Conservation (phyloP, 768 basidiomycete species). For the Leccinum aurantiacum region DNA sequence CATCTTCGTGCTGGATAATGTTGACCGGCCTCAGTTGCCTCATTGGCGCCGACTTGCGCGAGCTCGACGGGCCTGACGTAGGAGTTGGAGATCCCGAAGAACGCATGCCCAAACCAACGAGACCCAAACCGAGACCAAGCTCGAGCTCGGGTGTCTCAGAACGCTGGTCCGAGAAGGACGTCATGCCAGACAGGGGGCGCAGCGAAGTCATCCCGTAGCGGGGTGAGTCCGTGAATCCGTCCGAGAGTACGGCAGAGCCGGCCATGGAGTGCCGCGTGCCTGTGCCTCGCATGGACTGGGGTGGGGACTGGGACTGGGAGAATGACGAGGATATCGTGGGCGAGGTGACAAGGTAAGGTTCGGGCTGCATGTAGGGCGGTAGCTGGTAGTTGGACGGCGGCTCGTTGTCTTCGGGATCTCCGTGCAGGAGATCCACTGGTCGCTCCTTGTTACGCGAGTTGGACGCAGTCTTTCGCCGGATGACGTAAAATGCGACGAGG, state of each 20-base stretch:
- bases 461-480: slow-evolving; percentile 45
- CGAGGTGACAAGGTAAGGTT: slow-evolving; percentile 72
- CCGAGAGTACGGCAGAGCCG: slow-evolving; percentile 17
- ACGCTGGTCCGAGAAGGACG: slow-evolving; percentile 37
- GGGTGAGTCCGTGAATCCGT: slow-evolving; percentile 21
- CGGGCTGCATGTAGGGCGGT: slow-evolving; percentile 71
- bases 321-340: slow-evolving; percentile 49
- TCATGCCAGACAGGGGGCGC: slow-evolving; percentile 29
- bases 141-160: slow-evolving; percentile 48
- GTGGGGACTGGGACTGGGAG: not conserved
- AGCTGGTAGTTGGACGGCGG: slow-evolving; percentile 45
- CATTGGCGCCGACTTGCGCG: slow-evolving; percentile 39
- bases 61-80: slow-evolving; percentile 18
- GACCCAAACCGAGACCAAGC: slow-evolving; percentile 2
- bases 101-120: slow-evolving; percentile 3
- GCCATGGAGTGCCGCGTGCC: slow-evolving; percentile 23
- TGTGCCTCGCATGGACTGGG: slow-evolving; percentile 30
- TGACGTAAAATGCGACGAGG: slow-evolving; percentile 47
- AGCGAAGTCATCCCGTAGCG: slow-evolving; percentile 24
- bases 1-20: slow-evolving; percentile 84
- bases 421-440: slow-evolving; percentile 65
- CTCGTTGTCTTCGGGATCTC: slow-evolving; percentile 52
- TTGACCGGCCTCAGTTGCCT: slow-evolving; percentile 69
- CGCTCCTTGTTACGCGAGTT: slow-evolving; percentile 47
- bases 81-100: slow-evolving; percentile 21